Base-by-base conservation (phyloP, 768 basidiomycete genomes). In the Leucogyrophana mollusca region DNA sequence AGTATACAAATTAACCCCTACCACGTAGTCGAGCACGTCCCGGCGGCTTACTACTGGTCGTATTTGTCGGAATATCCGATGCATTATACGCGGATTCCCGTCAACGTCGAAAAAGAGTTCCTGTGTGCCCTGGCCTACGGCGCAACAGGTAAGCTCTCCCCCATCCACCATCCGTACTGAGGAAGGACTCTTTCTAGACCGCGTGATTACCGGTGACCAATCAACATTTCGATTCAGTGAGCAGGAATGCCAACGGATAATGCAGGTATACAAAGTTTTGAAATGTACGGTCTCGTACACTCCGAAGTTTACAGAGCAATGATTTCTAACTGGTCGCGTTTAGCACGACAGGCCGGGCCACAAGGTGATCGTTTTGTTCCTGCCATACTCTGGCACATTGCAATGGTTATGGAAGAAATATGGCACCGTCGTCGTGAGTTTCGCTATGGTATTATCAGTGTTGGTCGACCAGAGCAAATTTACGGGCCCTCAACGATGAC, bases 141-240 rank as follows among this genome's bases (percentile, higher is more conserved):
- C n/a, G n/a, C n/a, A n/a, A n/a, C 34, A 36, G 20, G 34, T 36
- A 20, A 36, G 34, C 13, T 20, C 13, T 36, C 34, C 34, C 20
- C 16, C 16, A 36, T 36, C 4, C 2, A 38, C 17, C 13, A 4
- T 39, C 16, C n/a, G 14, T 21, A 38, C 11, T 10, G n/a, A 6
- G 17, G 37, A 3, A 13, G 37, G 24, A 21, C 13, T 21, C 18
- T 20, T 14, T 2, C n/a, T 23, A 38, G 37, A 20, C 5, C 37
- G 24, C 13, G 37, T 38, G 6, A 38, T 38, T 38, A 23, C 20
- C 13, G 24, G 20, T 9, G 37, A 10, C 13, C 17, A 10, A 23
- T 7, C 56, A 6, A 42, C 52, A 5, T 60, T 58, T 20, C 59
- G 59, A 8, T 60, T 52, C 42, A 52, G 38, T 6, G 56, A 58